These are phyloP conservation scores for Suillus clintonianus DNA, from an alignment of 768 basidiomycete genomes.

Conservation along the genomic window DNA sequence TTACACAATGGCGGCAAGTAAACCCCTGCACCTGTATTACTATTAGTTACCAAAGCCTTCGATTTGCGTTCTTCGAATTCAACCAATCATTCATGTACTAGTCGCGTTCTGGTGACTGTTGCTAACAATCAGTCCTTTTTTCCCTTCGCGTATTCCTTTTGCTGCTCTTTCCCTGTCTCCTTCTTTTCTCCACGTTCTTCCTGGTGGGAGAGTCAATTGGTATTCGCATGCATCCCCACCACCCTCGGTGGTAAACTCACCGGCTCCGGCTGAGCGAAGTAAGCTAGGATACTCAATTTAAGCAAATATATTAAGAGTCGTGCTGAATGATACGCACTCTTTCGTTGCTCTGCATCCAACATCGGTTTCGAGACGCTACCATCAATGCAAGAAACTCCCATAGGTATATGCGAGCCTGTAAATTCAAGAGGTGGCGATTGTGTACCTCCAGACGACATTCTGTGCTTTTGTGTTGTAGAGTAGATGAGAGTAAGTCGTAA, in stretches of 20 bases:
- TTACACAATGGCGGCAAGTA: conserved; percentile 30
- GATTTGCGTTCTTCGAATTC: not conserved
- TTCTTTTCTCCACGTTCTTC: not conserved
- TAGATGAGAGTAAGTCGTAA: not conserved
- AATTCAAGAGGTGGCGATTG: conserved; percentile 59
- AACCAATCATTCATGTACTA: not conserved
- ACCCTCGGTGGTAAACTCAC: not conserved
- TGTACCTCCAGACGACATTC: conserved; percentile 38
- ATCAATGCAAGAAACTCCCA: conserved; percentile 50
- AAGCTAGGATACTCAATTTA: conserved; percentile 5
- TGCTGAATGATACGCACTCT: conserved; percentile 30
- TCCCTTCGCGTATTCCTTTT: not conserved
- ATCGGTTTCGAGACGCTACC: conserved; percentile 34
- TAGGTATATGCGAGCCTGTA: conserved; percentile 45
- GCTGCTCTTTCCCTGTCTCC: not conserved
- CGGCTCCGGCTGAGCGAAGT: conserved; percentile 16
- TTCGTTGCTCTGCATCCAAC: conserved; percentile 47
- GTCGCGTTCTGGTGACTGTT: not conserved
- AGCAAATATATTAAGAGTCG: not conserved
- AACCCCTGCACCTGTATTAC: not conserved
- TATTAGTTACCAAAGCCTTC: not conserved
- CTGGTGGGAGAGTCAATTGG: not conserved
- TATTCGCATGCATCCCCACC: no score
- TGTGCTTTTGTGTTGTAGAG: not conserved
- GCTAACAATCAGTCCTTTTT: not conserved